A percentile compares a stretch with the other conserved stretches of the same genome.
phyloP scores from a whole-genome alignment of 371 early-diverging fungal genomes.

The Capillidium rhysosporum region DNA sequence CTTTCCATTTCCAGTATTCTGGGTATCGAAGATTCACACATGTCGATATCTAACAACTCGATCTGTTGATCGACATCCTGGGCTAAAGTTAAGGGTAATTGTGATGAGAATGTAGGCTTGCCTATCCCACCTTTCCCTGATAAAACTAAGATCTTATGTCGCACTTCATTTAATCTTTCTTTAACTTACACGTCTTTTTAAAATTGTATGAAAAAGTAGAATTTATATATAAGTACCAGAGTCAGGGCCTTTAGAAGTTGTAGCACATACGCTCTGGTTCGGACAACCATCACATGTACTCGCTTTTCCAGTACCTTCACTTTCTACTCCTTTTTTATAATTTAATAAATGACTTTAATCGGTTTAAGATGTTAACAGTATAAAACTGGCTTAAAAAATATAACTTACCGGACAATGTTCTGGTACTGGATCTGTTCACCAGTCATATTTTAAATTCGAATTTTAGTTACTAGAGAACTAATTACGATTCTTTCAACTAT shows the following conservation, averaged over 20 bases:
- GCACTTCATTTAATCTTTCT: constrained; percentile 35
- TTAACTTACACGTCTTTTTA: constrained; percentile 40
- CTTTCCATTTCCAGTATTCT: constrained; percentile 74
- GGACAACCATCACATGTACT: constrained; percentile 95
- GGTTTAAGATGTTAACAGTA: too few species aligned
- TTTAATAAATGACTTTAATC: not conserved
- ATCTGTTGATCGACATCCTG: constrained; percentile 39
- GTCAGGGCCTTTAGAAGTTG: constrained; percentile 83
- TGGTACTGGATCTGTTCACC: constrained; percentile 28
- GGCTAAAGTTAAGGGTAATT: constrained; percentile 59
- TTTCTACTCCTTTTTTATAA: constrained; percentile 45
- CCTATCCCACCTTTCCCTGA: constrained; percentile 99
- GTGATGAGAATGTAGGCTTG: constrained; percentile 70
- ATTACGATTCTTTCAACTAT: too few species aligned
- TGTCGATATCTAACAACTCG: constrained; percentile 96
- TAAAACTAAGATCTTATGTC: constrained; percentile 74
- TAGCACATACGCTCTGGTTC: constrained; percentile 80
- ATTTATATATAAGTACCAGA: constrained; percentile 30
- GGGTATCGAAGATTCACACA: constrained; percentile 96
- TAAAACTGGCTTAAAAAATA: not conserved
- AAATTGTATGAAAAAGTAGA: not conserved
- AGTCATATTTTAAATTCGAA: too few species aligned
- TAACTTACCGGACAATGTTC: constrained; percentile 44
- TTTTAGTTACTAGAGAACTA: too few species aligned
- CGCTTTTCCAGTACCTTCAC: constrained; percentile 78